These are phyloP conservation scores for Pleurotus ostreatus DNA, from an alignment of 768 basidiomycete species.

Conservation along the genomic window DNA sequence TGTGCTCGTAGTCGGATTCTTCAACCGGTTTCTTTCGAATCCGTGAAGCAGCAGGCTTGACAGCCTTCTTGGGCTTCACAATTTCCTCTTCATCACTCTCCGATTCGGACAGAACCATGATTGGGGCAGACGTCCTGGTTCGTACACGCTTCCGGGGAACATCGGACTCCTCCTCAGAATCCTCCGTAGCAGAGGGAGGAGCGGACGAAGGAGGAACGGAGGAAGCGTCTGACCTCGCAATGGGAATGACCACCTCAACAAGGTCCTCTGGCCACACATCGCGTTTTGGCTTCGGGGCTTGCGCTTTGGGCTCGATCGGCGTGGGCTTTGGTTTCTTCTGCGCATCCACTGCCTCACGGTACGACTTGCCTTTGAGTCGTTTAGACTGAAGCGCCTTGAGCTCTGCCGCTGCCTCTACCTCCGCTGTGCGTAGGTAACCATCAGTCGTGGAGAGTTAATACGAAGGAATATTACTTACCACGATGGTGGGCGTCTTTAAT, in stretches of 20 bases:
- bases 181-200: constrained; percentile 22
- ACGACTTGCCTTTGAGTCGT: constrained; percentile 71
- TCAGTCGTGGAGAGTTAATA: constrained; percentile 1
- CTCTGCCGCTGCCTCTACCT: constrained; percentile 47
- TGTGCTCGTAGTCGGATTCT: constrained; percentile 40
- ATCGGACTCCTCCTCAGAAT: constrained; percentile 36
- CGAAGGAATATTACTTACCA: constrained; percentile 35
- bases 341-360: constrained; percentile 56
- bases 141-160: constrained; percentile 31
- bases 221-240: constrained; percentile 12
- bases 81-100: constrained; percentile 19
- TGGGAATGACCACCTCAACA: constrained; percentile 57
- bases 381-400: constrained; percentile 46
- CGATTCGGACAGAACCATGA: constrained; percentile 46
- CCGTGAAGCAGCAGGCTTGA: constrained; percentile 14
- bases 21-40: constrained; percentile 18
- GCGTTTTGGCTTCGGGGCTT: constrained; percentile 4
- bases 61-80: constrained; percentile 20
- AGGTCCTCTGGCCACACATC: constrained; percentile 29
- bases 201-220: constrained; percentile 7
- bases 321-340: constrained; percentile 16
- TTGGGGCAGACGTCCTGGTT: constrained; percentile 33
- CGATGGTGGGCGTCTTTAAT: constrained; percentile 60
- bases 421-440: constrained; percentile 24
- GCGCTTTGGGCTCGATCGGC: constrained; percentile 10